Evolutionary conservation across 2,329 filamentous ascomycete genomes (phyloP).

Genomic region (Aspergillus pseudotamarii): DNA sequence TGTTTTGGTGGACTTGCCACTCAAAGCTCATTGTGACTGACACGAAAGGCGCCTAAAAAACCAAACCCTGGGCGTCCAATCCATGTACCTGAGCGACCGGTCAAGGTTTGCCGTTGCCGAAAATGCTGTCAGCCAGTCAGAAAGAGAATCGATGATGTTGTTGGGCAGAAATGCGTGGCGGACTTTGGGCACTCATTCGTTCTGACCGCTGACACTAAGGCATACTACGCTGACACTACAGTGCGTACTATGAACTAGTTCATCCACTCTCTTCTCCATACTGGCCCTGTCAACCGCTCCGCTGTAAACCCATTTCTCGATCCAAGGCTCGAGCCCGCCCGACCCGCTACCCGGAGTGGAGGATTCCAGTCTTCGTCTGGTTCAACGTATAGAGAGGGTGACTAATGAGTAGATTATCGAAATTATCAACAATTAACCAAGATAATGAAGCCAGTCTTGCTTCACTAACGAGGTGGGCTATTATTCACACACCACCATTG

Average conservation of each 20-base stretch:
- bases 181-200: slow-evolving; percentile 35
- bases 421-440: neutral
- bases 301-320: slow-evolving; percentile 1
- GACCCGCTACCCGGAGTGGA: slow-evolving; percentile 8
- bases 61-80: neutral
- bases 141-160: slow-evolving; percentile 15
- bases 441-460: neutral
- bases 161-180: slow-evolving; percentile 44
- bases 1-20: neutral
- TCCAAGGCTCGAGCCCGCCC: slow-evolving; percentile 9
- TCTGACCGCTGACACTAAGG: slow-evolving; percentile 14
- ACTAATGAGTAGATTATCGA: neutral
- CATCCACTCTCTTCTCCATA: slow-evolving; percentile 3
- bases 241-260: slow-evolving; percentile 4
- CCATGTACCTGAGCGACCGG: neutral
- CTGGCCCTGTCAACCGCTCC: slow-evolving; percentile 1
- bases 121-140: slow-evolving; percentile 5
- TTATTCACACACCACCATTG: slow-evolving; percentile 1
- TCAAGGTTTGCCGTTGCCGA: neutral
- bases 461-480: neutral
- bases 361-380: neutral
- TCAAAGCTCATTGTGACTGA: neutral
- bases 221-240: slow-evolving; percentile 4
- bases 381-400: neutral
- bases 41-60: neutral